These are phyloP conservation scores for Aureobasidium lini DNA, from an alignment of 2,329 filamentous ascomycete genomes.

Conservation along the genomic window DNA sequence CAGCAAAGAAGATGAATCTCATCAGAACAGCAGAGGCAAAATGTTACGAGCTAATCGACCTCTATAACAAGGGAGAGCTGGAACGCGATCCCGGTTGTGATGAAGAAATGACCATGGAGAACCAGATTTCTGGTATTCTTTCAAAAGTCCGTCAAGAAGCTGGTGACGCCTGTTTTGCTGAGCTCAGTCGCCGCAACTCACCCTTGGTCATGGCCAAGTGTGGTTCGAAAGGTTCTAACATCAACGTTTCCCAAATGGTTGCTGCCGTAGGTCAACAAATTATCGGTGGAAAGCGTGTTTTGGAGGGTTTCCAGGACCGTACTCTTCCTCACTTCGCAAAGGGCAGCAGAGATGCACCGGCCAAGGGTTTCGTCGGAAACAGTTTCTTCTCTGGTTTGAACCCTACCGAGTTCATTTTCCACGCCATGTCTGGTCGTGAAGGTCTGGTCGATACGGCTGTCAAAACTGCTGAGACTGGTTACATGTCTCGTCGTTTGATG, in stretches of 20 bases:
- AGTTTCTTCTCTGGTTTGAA: constrained; percentile 91
- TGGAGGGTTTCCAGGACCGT: constrained; percentile 93
- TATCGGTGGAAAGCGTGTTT: constrained; percentile 86
- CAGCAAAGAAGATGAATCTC: constrained; percentile 64
- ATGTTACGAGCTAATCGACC: constrained; percentile 74
- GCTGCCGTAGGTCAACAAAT: constrained; percentile 96
- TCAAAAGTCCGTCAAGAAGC: constrained; percentile 87
- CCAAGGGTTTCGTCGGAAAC: constrained; percentile 94
- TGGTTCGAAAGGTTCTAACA: constrained; percentile 91
- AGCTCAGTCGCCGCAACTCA: constrained; percentile 84
- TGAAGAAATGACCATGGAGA: constrained; percentile 86
- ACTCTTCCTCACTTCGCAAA: constrained; percentile 94
- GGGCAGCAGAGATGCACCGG: constrained; percentile 81
- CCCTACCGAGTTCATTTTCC: constrained; percentile 92
- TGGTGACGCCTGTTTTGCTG: constrained; percentile 82
- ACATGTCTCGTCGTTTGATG: constrained; percentile 98
- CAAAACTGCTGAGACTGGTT: constrained; percentile 97
- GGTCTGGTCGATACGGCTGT: constrained; percentile 97
- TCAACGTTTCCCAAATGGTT: constrained; percentile 99
- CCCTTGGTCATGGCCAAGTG: constrained; percentile 96
- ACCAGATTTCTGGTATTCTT: constrained; percentile 80
- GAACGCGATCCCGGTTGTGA: constrained; percentile 84
- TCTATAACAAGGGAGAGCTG: constrained; percentile 72
- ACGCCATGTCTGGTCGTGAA: constrained; percentile 97
- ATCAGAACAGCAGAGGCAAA: constrained; percentile 71